Evolutionary conservation across 208 protist genomes (phyloP).

Genomic region (Angomonas deanei): DNA sequence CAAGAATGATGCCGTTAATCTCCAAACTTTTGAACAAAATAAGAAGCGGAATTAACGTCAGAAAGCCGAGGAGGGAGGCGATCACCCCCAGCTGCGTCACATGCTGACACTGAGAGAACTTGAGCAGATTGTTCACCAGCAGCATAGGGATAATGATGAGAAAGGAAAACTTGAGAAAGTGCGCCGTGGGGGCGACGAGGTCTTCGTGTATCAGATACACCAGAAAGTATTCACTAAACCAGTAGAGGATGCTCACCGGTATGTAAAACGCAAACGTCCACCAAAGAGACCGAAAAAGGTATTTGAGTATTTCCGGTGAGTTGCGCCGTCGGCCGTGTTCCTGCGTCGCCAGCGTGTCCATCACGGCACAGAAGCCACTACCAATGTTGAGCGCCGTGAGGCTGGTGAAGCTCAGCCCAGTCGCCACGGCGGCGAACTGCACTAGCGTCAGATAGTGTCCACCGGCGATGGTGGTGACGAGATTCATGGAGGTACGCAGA

Average conservation of each 20-base stretch:
- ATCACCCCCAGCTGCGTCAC: conserved; percentile 25
- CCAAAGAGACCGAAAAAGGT: conserved; percentile 18
- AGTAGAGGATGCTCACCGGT: conserved; percentile 31
- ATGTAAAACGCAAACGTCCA: conserved; percentile 26
- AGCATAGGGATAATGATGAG: conserved; percentile 30
- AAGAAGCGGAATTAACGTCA: conserved; percentile 14
- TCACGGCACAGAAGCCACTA: conserved; percentile 12
- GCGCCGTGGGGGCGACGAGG: conserved; percentile 19
- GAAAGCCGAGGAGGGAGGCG: conserved; percentile 5
- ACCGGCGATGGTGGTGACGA: conserved; percentile 27
- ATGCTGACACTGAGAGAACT: conserved; percentile 31
- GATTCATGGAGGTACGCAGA: conserved; percentile 19
- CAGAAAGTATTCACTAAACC: conserved; percentile 18
- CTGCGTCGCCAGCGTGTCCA: conserved; percentile 34
- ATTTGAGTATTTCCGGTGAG: conserved; percentile 20
- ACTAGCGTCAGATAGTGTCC: conserved; percentile 21
- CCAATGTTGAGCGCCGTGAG: conserved; percentile 32
- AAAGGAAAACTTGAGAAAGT: conserved; percentile 29
- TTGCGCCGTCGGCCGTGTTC: conserved; percentile 24
- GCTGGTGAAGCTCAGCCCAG: conserved; percentile 25
- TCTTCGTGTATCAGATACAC: conserved; percentile 21
- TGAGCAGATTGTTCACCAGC: conserved; percentile 27
- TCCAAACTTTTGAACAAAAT: conserved; percentile 12
- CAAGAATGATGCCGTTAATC: conserved; percentile 18
- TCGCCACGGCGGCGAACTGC: conserved; percentile 25